Evolutionary conservation across 1,139 yeast species (phyloP).

Genomic region (Pichia sp.): DNA sequence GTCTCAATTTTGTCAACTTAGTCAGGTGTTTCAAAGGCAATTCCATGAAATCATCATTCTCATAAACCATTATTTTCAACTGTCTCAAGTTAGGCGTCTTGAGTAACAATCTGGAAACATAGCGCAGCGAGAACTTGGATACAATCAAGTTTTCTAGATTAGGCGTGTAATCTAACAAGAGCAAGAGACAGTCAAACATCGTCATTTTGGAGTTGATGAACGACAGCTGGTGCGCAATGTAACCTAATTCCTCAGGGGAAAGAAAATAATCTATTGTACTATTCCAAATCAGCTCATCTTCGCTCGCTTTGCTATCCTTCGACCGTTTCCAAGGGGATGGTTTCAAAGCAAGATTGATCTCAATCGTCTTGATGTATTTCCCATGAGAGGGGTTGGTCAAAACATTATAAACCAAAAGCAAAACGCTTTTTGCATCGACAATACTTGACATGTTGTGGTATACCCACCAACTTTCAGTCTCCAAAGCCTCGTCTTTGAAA

Average conservation of each 20-base stretch:
- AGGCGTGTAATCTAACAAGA: constrained; percentile 18
- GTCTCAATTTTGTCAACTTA: constrained; percentile 16
- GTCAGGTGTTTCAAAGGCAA: constrained; percentile 11
- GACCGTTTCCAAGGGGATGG: constrained; percentile 16
- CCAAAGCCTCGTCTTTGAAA: constrained; percentile 19
- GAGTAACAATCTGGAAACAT: constrained; percentile 12
- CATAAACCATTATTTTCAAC: constrained; percentile 19
- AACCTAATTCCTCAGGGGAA: constrained; percentile 14
- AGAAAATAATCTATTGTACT: constrained; percentile 18
- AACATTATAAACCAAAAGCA: constrained; percentile 21
- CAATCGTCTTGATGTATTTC: constrained; percentile 14
- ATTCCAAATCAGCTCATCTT: constrained; percentile 17
- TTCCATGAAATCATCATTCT: constrained; percentile 8
- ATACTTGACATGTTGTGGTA: constrained; percentile 12
- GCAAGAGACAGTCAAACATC: constrained; percentile 21
- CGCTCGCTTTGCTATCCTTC: constrained; percentile 11
- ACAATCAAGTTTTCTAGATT: constrained; percentile 19
- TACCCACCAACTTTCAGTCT: constrained; percentile 18
- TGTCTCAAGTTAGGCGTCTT: constrained; percentile 13
- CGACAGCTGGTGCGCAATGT: constrained; percentile 10
- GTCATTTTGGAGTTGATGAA: constrained; percentile 14
- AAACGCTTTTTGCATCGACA: constrained; percentile 14
- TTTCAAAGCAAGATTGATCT: constrained; percentile 17
- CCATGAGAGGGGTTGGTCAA: constrained; percentile 17
- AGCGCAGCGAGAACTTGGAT: constrained; percentile 19